Percentiles rank a stretch among this genome's conserved stretches.
Evolutionary conservation across 257 asterid species (phyloP).

Genomic region (Fraxinus pennsylvanica): DNA sequence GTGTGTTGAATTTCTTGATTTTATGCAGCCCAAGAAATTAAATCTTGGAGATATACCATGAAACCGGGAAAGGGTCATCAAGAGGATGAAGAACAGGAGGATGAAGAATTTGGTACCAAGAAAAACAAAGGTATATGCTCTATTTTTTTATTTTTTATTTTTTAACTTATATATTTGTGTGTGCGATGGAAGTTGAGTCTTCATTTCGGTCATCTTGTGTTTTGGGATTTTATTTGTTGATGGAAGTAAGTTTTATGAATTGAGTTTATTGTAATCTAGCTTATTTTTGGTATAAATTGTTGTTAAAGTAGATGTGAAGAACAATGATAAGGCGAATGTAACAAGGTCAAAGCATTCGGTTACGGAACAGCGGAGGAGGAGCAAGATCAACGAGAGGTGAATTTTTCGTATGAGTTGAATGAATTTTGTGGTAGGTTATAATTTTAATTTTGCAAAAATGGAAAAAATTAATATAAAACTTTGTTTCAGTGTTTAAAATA

Average conservation of each 20-base stretch:
- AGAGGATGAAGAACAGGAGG: slow-evolving; percentile 79
- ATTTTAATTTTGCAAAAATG: background rate
- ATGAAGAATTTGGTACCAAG: slow-evolving; percentile 60
- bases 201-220: background rate
- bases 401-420: background rate
- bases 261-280: slow-evolving; percentile 9
- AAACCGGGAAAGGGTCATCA: slow-evolving; percentile 72
- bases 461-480: background rate
- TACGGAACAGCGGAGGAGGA: slow-evolving; percentile 71
- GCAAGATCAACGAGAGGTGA: slow-evolving; percentile 71
- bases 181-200: slow-evolving; percentile 1
- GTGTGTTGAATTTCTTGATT: slow-evolving; percentile 32
- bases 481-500: background rate
- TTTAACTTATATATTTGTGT: background rate
- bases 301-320: slow-evolving; percentile 57
- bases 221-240: background rate
- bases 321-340: slow-evolving; percentile 54
- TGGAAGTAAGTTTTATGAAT: slow-evolving; percentile 21
- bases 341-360: slow-evolving; percentile 66
- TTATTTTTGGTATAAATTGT: slow-evolving; percentile 24
- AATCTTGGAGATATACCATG: slow-evolving; percentile 42
- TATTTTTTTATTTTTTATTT: background rate
- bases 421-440: background rate
- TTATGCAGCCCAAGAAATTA: slow-evolving; percentile 32
- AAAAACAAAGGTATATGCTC: slow-evolving; percentile 52